A percentile compares a stretch with the other conserved stretches of the same genome.
Evolutionary conservation across 306 rosid species (phyloP).

Genomic region (Pyrus pyrifolia): DNA sequence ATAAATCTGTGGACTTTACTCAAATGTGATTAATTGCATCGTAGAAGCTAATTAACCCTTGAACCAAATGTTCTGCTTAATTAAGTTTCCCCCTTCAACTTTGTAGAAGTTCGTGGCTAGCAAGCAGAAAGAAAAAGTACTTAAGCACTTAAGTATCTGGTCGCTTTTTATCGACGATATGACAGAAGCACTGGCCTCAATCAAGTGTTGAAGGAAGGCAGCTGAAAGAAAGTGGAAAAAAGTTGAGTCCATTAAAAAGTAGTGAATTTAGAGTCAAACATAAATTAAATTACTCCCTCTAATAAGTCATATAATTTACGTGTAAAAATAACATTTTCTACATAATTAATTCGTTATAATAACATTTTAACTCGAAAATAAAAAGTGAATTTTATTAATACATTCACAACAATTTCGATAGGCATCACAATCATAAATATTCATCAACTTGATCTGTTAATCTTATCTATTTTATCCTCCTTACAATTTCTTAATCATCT

Average conservation of each 20-base stretch:
- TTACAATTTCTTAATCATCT: conserved; percentile 6
- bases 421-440: neutral
- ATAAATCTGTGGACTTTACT: neutral
- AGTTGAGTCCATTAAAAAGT: conserved; percentile 1
- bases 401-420: neutral
- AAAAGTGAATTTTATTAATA: neutral
- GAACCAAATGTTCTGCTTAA: neutral
- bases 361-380: neutral
- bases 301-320: too few species aligned
- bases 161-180: neutral
- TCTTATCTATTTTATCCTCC: neutral
- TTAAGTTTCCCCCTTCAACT: neutral
- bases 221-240: neutral
- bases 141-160: neutral
- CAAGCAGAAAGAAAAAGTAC: neutral
- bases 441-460: neutral
- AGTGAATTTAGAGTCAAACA: conserved; percentile 9
- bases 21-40: neutral
- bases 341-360: neutral
- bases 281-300: neutral
- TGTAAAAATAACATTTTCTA: too few species aligned
- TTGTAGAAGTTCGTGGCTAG: neutral
- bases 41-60: neutral
- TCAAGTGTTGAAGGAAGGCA: neutral
- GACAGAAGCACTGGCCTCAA: neutral